Percentiles rank a stretch among this genome's conserved stretches.
These are phyloP conservation scores for Camelina sativa DNA, from an alignment of 345 rosid species.

Conservation along the genomic window DNA sequence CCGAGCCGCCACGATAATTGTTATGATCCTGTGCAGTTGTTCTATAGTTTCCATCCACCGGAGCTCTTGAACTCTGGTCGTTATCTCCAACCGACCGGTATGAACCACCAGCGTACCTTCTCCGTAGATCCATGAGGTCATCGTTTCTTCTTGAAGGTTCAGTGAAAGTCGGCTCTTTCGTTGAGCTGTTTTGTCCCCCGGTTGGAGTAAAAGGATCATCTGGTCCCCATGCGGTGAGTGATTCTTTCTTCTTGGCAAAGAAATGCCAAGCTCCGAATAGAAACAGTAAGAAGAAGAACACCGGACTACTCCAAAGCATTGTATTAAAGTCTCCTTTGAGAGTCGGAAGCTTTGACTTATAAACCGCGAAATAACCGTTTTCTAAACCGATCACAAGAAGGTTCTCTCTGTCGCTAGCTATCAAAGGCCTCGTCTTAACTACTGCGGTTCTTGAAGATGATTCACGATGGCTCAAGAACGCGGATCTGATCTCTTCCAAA, in stretches of 20 bases:
- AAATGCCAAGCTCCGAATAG: slow-evolving; percentile 94
- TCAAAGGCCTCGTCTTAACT: slow-evolving; percentile 53
- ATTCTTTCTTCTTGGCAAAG: slow-evolving; percentile 96
- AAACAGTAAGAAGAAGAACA: slow-evolving; percentile 77
- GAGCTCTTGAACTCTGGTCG: slow-evolving; percentile 61
- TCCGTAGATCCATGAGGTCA: slow-evolving; percentile 68
- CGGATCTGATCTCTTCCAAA: slow-evolving; percentile 74
- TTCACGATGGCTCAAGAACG: slow-evolving; percentile 61
- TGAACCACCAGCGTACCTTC: slow-evolving; percentile 59
- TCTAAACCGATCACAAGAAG: slow-evolving; percentile 80
- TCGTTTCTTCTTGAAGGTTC: slow-evolving; percentile 70
- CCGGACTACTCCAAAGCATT: slow-evolving; percentile 89
- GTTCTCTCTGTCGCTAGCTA: slow-evolving; percentile 84
- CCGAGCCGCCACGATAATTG: slow-evolving; percentile 59
- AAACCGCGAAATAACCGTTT: slow-evolving; percentile 76
- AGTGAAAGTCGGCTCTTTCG: slow-evolving; percentile 56
- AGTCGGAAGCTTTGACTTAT: slow-evolving; percentile 72
- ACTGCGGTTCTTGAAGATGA: slow-evolving; percentile 27
- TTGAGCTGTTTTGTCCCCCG: slow-evolving; percentile 52
- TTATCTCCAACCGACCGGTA: slow-evolving; percentile 57
- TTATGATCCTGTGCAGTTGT: slow-evolving; percentile 56
- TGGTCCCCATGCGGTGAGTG: slow-evolving; percentile 86
- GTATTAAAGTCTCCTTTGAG: slow-evolving; percentile 69
- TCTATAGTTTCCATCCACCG: slow-evolving; percentile 63
- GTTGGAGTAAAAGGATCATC: slow-evolving; percentile 80